phyloP scores from a whole-genome alignment of 2,329 filamentous ascomycete species.

The Aspergillus tubingensis region DNA sequence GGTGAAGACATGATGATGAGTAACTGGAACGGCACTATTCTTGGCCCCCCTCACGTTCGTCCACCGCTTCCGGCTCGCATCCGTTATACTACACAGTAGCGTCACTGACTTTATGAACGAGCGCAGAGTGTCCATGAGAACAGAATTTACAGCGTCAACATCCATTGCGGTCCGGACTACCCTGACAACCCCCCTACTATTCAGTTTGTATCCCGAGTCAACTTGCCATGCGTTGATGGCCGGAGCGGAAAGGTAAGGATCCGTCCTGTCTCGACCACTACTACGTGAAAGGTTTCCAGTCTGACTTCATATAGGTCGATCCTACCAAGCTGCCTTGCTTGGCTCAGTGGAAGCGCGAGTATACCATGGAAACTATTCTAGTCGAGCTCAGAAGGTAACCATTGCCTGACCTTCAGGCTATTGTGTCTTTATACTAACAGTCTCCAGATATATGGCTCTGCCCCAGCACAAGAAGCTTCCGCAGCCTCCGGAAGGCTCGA shows the following conservation, averaged over 20 bases:
- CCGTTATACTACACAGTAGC: constrained; percentile 2
- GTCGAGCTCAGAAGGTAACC: constrained; percentile 77
- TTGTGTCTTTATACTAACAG: constrained; percentile 29
- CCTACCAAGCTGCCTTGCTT: constrained; percentile 80
- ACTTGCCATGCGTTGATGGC: constrained; percentile 89
- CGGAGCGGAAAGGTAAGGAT: constrained; percentile 68
- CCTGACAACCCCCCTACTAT: constrained; percentile 87
- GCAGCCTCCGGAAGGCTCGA: constrained; percentile 85
- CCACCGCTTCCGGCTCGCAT: not conserved
- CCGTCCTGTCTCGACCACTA: not conserved
- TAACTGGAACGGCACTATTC: constrained; percentile 97
- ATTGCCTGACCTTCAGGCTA: constrained; percentile 18
- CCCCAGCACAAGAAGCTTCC: constrained; percentile 91
- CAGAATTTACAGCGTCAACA: constrained; percentile 96
- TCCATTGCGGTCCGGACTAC: constrained; percentile 89
- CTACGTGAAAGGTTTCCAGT: not conserved
- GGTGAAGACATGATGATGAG: constrained; percentile 95
- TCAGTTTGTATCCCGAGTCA: constrained; percentile 91
- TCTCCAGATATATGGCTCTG: constrained; percentile 84
- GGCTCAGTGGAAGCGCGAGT: constrained; percentile 85
- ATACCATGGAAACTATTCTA: constrained; percentile 91
- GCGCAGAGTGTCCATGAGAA: constrained; percentile 90
- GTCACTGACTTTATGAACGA: constrained; percentile 18
- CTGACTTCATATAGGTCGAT: constrained; percentile 64
- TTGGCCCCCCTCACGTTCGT: constrained; percentile 91